Evolutionary conservation across 805 yeast genomes (phyloP), one percentile per base, ranked within the genome.

Genomic region (Hanseniaspora guilliermondii): DNA sequence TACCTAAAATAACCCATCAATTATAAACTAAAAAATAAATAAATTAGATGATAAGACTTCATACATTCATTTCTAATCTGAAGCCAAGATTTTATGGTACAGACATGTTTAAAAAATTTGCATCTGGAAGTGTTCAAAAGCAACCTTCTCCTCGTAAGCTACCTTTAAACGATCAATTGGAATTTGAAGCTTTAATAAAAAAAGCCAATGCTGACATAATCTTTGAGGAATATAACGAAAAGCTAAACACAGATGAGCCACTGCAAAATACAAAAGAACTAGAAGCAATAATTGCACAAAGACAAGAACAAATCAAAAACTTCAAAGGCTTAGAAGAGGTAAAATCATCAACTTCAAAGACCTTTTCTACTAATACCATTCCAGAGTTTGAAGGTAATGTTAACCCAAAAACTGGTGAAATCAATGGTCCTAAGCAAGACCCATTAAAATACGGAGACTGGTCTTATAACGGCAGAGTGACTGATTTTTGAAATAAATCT

Each of bases 351-450:
- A 30, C 49, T 1, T 6, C 48, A 17, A 52, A 52, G 21, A 52
- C 49, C 2, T 44, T 25, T 19, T 47, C 74, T 59, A 75, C 84
- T 65, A 80, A 83, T 66, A 82, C 88, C 3, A 82, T 88, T 53
- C 95, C 96, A 2, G 98, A 93, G 64, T 93, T 93, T 65, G 96
- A 89, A 68, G 98, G 98, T 1, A 89, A 88, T 58, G 80, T 76
- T 17, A 93, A 93, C 65, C 98, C 98, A 0, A 76, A 73, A 56
- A 93, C 98, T 0, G 98, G 98, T 3, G 98, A 93, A 69, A 74
- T 83, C 22, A 96, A 96, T 47, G 98, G 98, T 0, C 98, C 98
- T 25, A 93, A 93, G 64, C 97, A 93, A 67, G 97, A 93, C 64
- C 98, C 98, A 0, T 74, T 87, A 59, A 79, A 81, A 62, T 91